phyloP scores from a whole-genome alignment of 441 rosid genomes.

The Pelargonium citronellum region DNA sequence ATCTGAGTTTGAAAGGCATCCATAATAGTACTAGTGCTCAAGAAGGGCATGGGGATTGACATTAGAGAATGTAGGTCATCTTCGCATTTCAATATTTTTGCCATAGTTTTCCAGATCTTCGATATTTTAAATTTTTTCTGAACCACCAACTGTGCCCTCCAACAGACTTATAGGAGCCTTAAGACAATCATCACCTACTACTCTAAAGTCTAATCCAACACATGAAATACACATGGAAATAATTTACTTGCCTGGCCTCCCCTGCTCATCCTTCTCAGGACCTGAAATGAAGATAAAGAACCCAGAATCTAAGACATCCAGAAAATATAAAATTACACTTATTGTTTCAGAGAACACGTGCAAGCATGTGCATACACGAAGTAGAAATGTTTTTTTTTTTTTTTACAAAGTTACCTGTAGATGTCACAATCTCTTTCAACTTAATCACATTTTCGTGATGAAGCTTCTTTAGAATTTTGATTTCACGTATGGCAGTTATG shows the following conservation, averaged over 20 bases:
- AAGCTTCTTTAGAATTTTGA: slow-evolving; percentile 83
- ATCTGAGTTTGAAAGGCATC: neutral
- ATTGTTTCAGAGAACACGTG: neutral
- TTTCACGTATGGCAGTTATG: slow-evolving; percentile 87
- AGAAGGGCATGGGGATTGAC: neutral
- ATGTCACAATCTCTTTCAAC: slow-evolving; percentile 82
- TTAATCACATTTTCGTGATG: slow-evolving; percentile 87
- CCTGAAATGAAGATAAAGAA: slow-evolving; percentile 31
- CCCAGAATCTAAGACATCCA: no score
- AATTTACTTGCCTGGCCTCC: slow-evolving; percentile 53
- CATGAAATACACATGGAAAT: slow-evolving; percentile 7
- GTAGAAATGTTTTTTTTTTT: neutral
- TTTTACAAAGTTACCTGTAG: neutral
- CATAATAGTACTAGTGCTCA: neutral
- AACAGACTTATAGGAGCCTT: neutral
- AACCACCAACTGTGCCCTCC: neutral
- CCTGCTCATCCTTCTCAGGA: slow-evolving; percentile 82
- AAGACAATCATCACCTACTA: neutral
- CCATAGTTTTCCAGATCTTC: neutral
- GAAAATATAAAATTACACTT: neutral
- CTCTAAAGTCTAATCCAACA: neutral
- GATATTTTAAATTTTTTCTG: neutral
- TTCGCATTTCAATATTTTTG: neutral
- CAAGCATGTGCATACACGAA: neutral
- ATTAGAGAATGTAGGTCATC: neutral